A percentile compares a stretch with the other conserved stretches of the same genome.
phyloP scores from a whole-genome alignment of 2,329 filamentous ascomycete genomes.

The Clonostachys rhizophaga region DNA sequence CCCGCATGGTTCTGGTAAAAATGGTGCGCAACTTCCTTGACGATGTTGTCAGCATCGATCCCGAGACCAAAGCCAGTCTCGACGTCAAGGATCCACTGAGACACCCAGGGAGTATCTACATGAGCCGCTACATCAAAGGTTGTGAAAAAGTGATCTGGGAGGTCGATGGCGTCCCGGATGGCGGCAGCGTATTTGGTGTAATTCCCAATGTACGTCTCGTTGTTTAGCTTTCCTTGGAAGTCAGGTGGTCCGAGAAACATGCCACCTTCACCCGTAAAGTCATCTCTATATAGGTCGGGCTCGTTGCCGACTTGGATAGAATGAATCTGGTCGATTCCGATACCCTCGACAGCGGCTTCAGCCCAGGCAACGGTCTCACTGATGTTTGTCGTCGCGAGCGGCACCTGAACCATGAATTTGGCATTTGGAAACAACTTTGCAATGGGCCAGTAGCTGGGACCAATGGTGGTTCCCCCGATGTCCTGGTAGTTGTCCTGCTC shows the following conservation, averaged over 20 bases:
- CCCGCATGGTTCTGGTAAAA: constrained; percentile 27
- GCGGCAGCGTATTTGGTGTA: constrained; percentile 23
- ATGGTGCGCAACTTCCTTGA: constrained; percentile 28
- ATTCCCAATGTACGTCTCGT: constrained; percentile 25
- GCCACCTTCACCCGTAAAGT: constrained; percentile 9
- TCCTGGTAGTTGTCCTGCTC: constrained; percentile 25
- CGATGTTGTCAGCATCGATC: constrained; percentile 19
- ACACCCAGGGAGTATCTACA: background rate
- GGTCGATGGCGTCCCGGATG: constrained; percentile 14
- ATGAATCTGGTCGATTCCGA: constrained; percentile 23
- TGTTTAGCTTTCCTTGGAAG: constrained; percentile 23
- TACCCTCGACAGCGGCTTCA: constrained; percentile 15
- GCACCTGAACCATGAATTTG: constrained; percentile 26
- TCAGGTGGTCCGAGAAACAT: constrained; percentile 18
- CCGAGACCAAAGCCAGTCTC: constrained; percentile 8
- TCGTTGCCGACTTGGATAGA: constrained; percentile 28
- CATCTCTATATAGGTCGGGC: constrained; percentile 18
- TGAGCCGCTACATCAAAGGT: constrained; percentile 25
- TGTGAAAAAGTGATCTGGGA: constrained; percentile 23
- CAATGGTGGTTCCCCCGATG: constrained; percentile 23
- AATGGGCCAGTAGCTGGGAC: constrained; percentile 24
- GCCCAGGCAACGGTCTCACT: constrained; percentile 25
- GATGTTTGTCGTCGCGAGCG: constrained; percentile 24
- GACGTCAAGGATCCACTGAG: background rate
- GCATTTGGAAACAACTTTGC: constrained; percentile 20